Evolutionary conservation across 208 protist species (phyloP).

Genomic region (Leishmania aethiopica): DNA sequence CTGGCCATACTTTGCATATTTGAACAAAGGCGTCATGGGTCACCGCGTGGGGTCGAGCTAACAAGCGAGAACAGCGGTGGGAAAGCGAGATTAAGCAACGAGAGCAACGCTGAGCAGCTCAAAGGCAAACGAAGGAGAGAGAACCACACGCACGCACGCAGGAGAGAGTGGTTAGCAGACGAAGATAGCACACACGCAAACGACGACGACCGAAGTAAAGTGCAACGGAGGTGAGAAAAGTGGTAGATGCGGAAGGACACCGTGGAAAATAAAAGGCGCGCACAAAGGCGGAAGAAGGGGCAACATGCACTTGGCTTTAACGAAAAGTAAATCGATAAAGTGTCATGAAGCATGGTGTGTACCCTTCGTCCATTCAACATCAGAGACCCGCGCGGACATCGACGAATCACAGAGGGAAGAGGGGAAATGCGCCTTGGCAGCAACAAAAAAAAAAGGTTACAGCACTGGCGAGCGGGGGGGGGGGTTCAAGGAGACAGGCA

Average conservation of each 20-base stretch:
- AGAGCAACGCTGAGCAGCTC: neutral
- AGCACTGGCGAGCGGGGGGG: neutral
- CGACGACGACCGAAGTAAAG: neutral
- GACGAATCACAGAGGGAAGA: neutral
- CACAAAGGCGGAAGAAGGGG: neutral
- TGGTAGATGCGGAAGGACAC: neutral
- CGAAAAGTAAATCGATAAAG: neutral
- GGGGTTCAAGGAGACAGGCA: neutral
- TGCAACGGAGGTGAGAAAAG: neutral
- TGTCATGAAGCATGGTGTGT: neutral
- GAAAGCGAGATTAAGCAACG: neutral
- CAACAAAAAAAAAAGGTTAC: neutral
- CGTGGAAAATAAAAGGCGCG: neutral
- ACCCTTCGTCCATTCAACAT: neutral
- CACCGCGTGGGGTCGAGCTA: neutral
- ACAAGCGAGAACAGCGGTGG: neutral
- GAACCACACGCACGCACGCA: neutral
- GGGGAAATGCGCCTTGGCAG: neutral
- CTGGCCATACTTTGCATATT: neutral
- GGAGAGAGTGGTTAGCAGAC: neutral
- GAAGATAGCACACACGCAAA: neutral
- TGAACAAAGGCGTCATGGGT: neutral
- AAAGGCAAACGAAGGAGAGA: constrained; percentile 2
- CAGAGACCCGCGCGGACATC: neutral
- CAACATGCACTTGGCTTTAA: neutral